phyloP scores from a whole-genome alignment of 257 asterid species.

The Plantago ovata region DNA sequence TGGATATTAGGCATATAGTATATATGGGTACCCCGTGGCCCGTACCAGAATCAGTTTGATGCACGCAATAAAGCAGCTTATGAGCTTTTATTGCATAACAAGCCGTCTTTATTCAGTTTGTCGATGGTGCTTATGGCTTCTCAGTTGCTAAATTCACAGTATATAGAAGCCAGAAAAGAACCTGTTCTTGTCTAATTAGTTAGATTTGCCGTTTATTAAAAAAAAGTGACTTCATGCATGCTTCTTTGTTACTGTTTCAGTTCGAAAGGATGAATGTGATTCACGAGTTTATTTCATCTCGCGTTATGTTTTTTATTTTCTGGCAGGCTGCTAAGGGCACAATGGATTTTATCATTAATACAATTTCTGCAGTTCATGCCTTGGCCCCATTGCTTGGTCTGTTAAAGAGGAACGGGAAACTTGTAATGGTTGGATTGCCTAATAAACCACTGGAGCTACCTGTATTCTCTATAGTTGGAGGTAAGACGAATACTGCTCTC shows the following conservation, averaged over 20 bases:
- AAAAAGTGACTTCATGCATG: too few species aligned
- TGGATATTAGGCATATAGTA: too few species aligned
- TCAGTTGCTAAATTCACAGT: too few species aligned
- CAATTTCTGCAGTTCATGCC: constrained; percentile 44
- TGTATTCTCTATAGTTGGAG: constrained; percentile 50
- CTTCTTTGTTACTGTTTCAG: not conserved
- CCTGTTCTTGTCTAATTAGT: too few species aligned
- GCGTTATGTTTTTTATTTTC: not conserved
- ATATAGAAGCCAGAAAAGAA: too few species aligned
- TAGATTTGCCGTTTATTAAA: too few species aligned
- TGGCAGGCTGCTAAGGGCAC: constrained; percentile 50
- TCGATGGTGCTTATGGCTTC: too few species aligned
- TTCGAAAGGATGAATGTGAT: not conserved
- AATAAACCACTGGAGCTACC: constrained; percentile 58
- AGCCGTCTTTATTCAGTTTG: too few species aligned
- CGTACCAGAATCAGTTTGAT: too few species aligned
- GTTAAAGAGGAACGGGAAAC: constrained; percentile 60
- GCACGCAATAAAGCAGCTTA: too few species aligned
- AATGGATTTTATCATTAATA: constrained; percentile 61
- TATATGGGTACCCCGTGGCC: too few species aligned
- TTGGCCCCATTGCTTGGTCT: constrained; percentile 46
- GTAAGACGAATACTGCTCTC: constrained; percentile 27
- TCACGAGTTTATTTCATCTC: not conserved
- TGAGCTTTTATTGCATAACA: too few species aligned
- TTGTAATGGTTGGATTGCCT: constrained; percentile 53